These are phyloP conservation scores for Comarum palustre DNA, from an alignment of 306 rosid genomes.

Conservation along the genomic window DNA sequence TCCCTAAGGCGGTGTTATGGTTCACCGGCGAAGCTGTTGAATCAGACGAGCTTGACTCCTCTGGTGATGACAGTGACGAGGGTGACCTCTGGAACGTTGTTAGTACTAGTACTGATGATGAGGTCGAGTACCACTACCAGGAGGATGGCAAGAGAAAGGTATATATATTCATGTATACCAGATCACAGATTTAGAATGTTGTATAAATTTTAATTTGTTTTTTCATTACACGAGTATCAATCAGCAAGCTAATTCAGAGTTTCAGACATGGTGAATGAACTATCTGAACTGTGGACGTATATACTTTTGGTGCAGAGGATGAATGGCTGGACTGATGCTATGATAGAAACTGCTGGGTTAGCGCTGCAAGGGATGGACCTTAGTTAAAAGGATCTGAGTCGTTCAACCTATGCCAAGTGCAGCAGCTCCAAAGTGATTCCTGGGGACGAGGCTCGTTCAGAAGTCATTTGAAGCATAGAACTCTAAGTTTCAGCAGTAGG, in stretches of 20 bases:
- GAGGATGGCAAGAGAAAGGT: slow-evolving; percentile 51
- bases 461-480: slow-evolving; percentile 80
- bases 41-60: no score
- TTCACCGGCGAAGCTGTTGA: no score
- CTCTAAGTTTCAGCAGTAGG: slow-evolving; percentile 50
- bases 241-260: no score
- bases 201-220: no score
- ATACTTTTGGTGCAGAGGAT: slow-evolving; percentile 39
- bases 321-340: no score
- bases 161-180: not conserved
- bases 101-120: not conserved
- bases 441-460: slow-evolving; percentile 70
- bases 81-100: no score
- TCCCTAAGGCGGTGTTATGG: no score
- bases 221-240: no score
- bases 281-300: not conserved
- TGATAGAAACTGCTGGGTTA: slow-evolving; percentile 28
- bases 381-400: slow-evolving; percentile 58
- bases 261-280: not conserved
- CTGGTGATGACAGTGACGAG: no score
- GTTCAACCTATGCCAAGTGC: slow-evolving; percentile 76
- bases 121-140: slow-evolving; percentile 35
- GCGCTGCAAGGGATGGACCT: not conserved
- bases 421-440: slow-evolving; percentile 74
- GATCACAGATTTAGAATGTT: not conserved